Base-by-base conservation (phyloP, 352 stramenopile species). In the Saprolegnia parasitica region DNA sequence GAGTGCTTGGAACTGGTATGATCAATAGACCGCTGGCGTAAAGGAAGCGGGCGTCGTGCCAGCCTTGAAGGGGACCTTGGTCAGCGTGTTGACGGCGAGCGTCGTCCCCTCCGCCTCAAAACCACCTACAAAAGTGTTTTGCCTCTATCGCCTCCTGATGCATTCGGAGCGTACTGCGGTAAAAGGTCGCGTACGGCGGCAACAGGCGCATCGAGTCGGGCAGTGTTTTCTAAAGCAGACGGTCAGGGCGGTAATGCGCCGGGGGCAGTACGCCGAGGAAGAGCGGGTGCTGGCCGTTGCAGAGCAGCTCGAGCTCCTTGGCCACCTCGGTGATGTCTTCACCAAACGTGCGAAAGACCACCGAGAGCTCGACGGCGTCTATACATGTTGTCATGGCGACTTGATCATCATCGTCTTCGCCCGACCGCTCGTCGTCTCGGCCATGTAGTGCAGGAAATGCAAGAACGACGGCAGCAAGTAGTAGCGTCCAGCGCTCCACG, bases 381-480 rank as follows among this genome's bases (percentile, higher is more conserved):
- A 68, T 11, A 5, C 29, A 35, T 5, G 3, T 32, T 1, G 5
- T 64, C 21, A 26, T 35, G 16, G 55, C 18, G 15, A 49, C 13
- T 15, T 21, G 26, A 20, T 67, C 26, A 20, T 18, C 5, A 56
- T 72, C 56, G 83, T 83, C 45, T 88, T 73, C 52, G 87, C 75
- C 32, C 71, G 63, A 68, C 76, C 58, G 46, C 75, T 45, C 10
- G 55, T 62, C 26, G 77, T 46, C 23, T 73, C 26, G 16, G 78
- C 75, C 11, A 93, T 71, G 70, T 80, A 83, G 37, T 77, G 66
- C 20, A 94, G 68, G 52, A 95, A 88, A 5, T 79, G 68, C 23
- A 95, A 63, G 56, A 95, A 95, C 11, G 87, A 95, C 49, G 87
- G 87, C 45, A 95, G 71, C 65, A 95, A 56, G 62, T 93, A 93